Evolutionary conservation across 1,139 yeast species (phyloP), one percentile per base, ranked within the genome.

Genomic region (Hansenula anomala): DNA sequence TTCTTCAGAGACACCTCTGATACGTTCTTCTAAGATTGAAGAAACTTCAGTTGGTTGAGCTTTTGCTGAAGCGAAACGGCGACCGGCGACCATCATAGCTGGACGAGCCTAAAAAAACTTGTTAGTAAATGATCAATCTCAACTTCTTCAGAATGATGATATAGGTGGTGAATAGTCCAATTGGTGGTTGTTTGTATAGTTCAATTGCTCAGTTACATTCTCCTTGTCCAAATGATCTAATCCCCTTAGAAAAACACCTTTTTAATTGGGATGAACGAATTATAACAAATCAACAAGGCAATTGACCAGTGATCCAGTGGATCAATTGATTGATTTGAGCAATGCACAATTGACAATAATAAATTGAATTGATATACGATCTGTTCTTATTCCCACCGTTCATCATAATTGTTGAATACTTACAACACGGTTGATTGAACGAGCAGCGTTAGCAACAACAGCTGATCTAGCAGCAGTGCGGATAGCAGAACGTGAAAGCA

Each of bases 11-110:
- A 92, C 94, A 74, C 98, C 98, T 78, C 96, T 89, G 79, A 94
- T 94, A 77, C 95, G 89, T 72, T 92, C 96, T 78, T 94, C 98
- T 66, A 94, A 82, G 74, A 94, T 92, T 49, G 97, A 88, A 57
- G 98, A 89, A 58, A 94, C 98, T 77, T 94, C 99, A 59, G 98
- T 92, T 67, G 99, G 97, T 59, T 95, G 90, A 63, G 97, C 95
- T 82, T 92, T 94, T 60, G 95, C 94, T 51, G 94, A 82, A 65
- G 97, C 97, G 66, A 78, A 87, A 71, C 95, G 82, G 62, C 84
- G 70, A 50, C 73, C 72, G 63, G 81, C 80, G 60, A 75, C 68
- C 59, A 74, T 64, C 64, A 75, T 69, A 58, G 78, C 73, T 66
- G 89, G 87, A 73, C 86, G 85, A 62, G 87, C 83, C 86, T 79